phyloP scores from a whole-genome alignment of 108 stramenopile genomes.

The Discostella stelligeroides region DNA sequence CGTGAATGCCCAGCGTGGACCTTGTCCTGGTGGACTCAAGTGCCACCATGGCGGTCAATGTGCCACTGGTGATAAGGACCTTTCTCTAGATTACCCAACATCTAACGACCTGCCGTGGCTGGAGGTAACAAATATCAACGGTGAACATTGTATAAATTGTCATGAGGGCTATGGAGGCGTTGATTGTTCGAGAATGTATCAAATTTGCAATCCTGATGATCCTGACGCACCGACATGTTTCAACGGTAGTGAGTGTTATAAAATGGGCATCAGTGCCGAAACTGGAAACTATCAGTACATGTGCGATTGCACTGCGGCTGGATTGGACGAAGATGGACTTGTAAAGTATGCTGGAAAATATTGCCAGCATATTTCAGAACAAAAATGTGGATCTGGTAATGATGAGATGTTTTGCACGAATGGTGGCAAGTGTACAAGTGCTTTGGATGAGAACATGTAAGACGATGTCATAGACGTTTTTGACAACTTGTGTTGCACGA shows the following conservation, averaged over 20 bases:
- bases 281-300: conserved; percentile 31
- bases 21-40: neutral
- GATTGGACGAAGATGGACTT: neutral
- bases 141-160: conserved; percentile 43
- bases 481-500: too few relatives aligned
- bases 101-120: conserved; percentile 34
- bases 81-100: neutral
- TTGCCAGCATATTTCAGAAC: conserved; percentile 39
- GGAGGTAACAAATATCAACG: conserved; percentile 36
- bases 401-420: conserved; percentile 51
- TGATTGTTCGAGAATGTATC: conserved; percentile 33
- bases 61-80: conserved; percentile 34
- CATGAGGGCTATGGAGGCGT: conserved; percentile 42
- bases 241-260: conserved; percentile 32
- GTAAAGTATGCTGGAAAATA: conserved; percentile 34
- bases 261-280: conserved; percentile 13
- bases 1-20: neutral
- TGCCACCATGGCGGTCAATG: neutral
- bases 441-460: conserved; percentile 13
- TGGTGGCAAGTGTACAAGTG: conserved; percentile 27
- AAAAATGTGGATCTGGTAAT: conserved; percentile 15
- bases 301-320: conserved; percentile 38
- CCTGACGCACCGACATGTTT: conserved; percentile 35
- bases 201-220: conserved; percentile 27
- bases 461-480: too few relatives aligned